These are phyloP conservation scores for Coemansia erecta DNA, from an alignment of 192 early-diverging fungal species.

Conservation along the genomic window DNA sequence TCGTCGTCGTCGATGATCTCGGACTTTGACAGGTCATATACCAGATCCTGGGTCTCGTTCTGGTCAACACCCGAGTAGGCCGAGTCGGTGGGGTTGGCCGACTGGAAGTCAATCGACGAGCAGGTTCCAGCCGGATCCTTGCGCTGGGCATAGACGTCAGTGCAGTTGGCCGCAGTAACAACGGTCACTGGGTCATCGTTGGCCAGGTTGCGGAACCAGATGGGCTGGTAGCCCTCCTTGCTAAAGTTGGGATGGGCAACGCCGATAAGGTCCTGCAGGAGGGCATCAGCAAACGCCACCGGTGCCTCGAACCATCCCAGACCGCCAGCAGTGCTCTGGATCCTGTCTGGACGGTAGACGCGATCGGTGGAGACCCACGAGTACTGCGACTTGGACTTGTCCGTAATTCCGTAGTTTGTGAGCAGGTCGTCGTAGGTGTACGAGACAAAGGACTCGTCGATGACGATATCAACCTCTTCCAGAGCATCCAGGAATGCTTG, in stretches of 20 bases:
- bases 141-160: conserved; percentile 42
- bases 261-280: conserved; percentile 69
- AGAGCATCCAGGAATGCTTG: conserved; percentile 57
- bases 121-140: conserved; percentile 29
- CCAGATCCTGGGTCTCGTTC: conserved; percentile 41
- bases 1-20: conserved; percentile 27
- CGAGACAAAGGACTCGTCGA: conserved; percentile 68
- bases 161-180: conserved; percentile 56
- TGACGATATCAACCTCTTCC: conserved; percentile 60
- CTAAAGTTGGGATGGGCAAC: conserved; percentile 60
- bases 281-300: conserved; percentile 63
- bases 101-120: conserved; percentile 37
- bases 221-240: conserved; percentile 50
- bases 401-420: conserved; percentile 57
- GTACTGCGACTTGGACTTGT: conserved; percentile 36
- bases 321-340: conserved; percentile 61
- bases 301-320: conserved; percentile 71
- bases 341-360: conserved; percentile 68
- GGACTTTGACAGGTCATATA: conserved; percentile 47
- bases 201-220: conserved; percentile 74
- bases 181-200: conserved; percentile 54
- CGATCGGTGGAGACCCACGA: conserved; percentile 64
- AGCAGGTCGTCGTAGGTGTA: conserved; percentile 53
- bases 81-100: conserved; percentile 32
- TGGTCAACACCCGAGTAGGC: conserved; percentile 37